A percentile compares a stretch with the other conserved stretches of the same genome.
These are phyloP conservation scores for Cutaneotrichosporon sp. DNA, from an alignment of 1,284 basidiomycete genomes.

Conservation along the genomic window DNA sequence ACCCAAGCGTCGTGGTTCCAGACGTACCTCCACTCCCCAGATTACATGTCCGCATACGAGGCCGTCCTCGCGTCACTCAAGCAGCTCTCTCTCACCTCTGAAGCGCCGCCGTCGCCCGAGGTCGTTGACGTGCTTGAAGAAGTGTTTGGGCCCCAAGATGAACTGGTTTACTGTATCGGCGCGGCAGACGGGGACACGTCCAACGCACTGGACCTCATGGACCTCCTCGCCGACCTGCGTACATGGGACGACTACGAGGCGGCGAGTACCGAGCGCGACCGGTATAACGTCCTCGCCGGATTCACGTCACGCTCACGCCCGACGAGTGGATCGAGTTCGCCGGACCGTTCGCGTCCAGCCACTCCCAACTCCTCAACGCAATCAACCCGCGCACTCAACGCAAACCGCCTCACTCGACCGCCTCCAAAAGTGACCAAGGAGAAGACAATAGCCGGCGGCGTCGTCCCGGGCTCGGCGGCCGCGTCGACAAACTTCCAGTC, in stretches of 20 bases:
- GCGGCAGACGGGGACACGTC: conserved; percentile 41
- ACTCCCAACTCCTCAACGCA: background rate
- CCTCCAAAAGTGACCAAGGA: conserved; percentile 4
- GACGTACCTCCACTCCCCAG: conserved; percentile 40
- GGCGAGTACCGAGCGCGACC: conserved; percentile 19
- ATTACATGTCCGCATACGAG: conserved; percentile 37
- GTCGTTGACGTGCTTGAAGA: conserved; percentile 34
- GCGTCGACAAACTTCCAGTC: background rate
- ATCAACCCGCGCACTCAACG: conserved; percentile 14
- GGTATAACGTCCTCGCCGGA: conserved; percentile 9
- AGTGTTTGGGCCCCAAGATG: conserved; percentile 32
- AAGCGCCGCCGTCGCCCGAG: conserved; percentile 1
- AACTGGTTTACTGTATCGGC: conserved; percentile 27
- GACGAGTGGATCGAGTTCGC: background rate
- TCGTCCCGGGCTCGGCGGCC: background rate
- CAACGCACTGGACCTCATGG: conserved; percentile 47
- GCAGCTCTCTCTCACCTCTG: conserved; percentile 25
- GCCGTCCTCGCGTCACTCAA: conserved; percentile 37
- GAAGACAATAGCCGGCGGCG: background rate
- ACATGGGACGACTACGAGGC: conserved; percentile 41
- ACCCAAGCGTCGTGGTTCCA: conserved; percentile 32
- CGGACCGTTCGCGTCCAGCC: background rate
- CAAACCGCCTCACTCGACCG: conserved; percentile 18
- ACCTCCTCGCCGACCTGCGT: conserved; percentile 40
- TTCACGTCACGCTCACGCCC: background rate